A percentile compares a stretch with the other conserved stretches of the same genome.
These are phyloP conservation scores for Biscutella laevigata DNA, from an alignment of 441 rosid genomes.

Conservation along the genomic window DNA sequence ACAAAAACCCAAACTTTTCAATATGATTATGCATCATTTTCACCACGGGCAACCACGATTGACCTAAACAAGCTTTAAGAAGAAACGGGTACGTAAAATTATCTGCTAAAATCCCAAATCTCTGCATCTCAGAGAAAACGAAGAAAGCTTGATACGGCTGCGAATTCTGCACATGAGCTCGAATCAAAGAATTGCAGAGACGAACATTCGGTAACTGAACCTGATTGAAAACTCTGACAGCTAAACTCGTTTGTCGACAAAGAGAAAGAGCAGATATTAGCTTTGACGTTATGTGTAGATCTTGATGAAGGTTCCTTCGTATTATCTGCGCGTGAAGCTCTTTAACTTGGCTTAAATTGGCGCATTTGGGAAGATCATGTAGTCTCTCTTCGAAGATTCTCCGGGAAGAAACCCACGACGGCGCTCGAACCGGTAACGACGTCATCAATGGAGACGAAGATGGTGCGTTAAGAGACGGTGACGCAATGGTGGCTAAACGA, in stretches of 20 bases:
- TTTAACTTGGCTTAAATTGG: conserved; percentile 39
- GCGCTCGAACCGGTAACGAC: conserved; percentile 47
- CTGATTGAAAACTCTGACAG: conserved; percentile 40
- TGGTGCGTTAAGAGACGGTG: too few species aligned
- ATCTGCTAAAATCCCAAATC: conserved; percentile 36
- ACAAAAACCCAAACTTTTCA: conserved; percentile 42
- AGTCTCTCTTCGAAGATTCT: conserved; percentile 57
- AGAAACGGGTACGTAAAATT: conserved; percentile 53
- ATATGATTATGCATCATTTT: conserved; percentile 55
- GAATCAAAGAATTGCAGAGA: conserved; percentile 40
- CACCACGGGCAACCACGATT: conserved; percentile 40
- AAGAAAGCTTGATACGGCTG: conserved; percentile 33
- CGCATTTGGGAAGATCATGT: conserved; percentile 56
- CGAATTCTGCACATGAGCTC: conserved; percentile 41
- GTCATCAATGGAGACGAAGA: conserved; percentile 39
- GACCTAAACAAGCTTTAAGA: conserved; percentile 42
- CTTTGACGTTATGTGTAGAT: conserved; percentile 43
- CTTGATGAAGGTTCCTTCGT: conserved; percentile 34
- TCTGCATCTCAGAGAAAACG: conserved; percentile 42
- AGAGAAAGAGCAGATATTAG: conserved; percentile 47
- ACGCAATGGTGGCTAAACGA: too few species aligned
- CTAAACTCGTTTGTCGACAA: conserved; percentile 36
- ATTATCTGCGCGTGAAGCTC: conserved; percentile 49
- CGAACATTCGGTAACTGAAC: conserved; percentile 34
- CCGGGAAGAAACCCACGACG: conserved; percentile 61